These are phyloP conservation scores for Magnusiomyces sp. DNA, from an alignment of 1,139 yeast genomes.

Conservation along the genomic window DNA sequence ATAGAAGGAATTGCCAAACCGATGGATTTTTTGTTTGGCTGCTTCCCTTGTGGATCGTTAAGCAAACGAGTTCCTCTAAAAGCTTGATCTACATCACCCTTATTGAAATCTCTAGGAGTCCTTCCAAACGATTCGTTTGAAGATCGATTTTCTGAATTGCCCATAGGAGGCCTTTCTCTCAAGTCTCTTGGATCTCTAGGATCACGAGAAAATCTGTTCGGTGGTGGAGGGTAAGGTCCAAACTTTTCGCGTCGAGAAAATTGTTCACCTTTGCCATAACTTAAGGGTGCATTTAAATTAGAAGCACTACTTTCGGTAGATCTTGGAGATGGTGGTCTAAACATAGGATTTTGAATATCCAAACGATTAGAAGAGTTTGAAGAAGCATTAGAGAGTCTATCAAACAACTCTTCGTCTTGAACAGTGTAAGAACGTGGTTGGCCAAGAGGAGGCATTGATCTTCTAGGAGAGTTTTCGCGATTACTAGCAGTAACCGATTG, in stretches of 20 bases:
- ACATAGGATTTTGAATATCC: neutral
- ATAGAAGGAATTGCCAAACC: constrained; percentile 9
- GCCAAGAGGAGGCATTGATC: neutral
- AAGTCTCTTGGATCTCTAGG: neutral
- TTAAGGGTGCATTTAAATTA: neutral
- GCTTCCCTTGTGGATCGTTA: neutral
- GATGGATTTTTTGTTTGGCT: neutral
- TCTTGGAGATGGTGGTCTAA: neutral
- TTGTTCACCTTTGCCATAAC: neutral
- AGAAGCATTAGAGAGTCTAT: constrained; percentile 1
- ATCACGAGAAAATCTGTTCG: neutral
- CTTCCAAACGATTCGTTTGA: neutral
- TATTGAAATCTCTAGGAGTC: constrained; percentile 6
- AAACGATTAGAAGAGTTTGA: constrained; percentile 5
- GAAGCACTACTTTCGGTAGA: neutral
- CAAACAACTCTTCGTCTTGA: constrained; percentile 10
- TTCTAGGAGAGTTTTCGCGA: constrained; percentile 1
- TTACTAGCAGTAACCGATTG: constrained; percentile 1
- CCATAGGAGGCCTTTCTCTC: neutral
- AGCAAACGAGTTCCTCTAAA: neutral
- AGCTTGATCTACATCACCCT: constrained; percentile 2
- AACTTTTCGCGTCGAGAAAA: neutral
- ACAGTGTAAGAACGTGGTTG: neutral
- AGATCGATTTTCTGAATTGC: neutral
- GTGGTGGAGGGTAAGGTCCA: neutral